Conservation (phyloP, 1,139 yeast genomes). For the Pichiaceae sp. region DNA sequence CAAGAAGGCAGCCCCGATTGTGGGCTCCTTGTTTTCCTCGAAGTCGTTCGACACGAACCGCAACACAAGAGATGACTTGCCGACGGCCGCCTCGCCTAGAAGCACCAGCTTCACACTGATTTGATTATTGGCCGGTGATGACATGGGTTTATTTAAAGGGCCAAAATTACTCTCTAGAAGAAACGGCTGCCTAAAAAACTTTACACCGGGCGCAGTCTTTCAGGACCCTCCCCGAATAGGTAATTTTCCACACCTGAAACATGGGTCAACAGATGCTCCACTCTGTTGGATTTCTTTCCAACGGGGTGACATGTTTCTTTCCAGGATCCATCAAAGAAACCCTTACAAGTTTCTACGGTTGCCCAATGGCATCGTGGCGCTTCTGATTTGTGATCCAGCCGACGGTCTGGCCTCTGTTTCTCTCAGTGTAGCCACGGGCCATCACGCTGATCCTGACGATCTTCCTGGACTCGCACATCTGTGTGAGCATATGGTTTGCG, state of each 20-base stretch:
- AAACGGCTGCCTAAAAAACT: no score
- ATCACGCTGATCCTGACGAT: conserved; percentile 50
- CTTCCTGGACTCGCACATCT: conserved; percentile 62
- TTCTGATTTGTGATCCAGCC: conserved; percentile 52
- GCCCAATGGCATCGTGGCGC: conserved; percentile 42
- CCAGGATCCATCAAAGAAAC: conserved; percentile 15
- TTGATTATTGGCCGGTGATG: conserved; percentile 13
- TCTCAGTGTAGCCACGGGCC: conserved; percentile 52
- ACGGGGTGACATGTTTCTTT: neutral
- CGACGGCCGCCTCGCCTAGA: conserved; percentile 97
- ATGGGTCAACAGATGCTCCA: no score
- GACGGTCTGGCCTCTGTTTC: conserved; percentile 37
- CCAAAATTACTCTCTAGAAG: neutral
- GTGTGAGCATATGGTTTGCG: conserved; percentile 61
- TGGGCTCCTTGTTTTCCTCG: conserved; percentile 95
- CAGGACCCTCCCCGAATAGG: conserved; percentile 9
- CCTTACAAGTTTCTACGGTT: conserved; percentile 36
- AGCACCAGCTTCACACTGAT: conserved; percentile 84
- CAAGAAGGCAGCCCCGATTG: conserved; percentile 95
- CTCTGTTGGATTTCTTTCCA: neutral
- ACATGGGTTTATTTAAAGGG: conserved; percentile 1
- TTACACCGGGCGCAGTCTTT: no score
- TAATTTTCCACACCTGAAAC: conserved; percentile 3
- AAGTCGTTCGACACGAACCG: conserved; percentile 93
- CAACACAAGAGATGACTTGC: conserved; percentile 86